These are phyloP conservation scores for Fraxinus albicans DNA, from an alignment of 305 asterid species.

Conservation along the genomic window DNA sequence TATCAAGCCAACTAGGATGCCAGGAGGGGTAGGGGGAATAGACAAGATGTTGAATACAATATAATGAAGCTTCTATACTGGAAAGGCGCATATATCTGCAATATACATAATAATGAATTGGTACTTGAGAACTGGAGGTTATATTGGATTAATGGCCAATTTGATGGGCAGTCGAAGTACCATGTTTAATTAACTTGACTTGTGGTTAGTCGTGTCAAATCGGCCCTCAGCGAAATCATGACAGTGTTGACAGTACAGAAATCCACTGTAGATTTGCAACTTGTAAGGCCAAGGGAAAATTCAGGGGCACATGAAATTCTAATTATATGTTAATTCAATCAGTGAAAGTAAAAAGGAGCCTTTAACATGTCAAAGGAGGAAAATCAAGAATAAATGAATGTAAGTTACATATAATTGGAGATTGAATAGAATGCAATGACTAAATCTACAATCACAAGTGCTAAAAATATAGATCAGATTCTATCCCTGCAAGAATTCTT, in stretches of 20 bases:
- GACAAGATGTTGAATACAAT: too few relatives aligned
- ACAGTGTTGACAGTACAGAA: neutral
- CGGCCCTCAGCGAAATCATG: neutral
- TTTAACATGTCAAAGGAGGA: slow-evolving; percentile 1
- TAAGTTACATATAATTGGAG: slow-evolving; percentile 23
- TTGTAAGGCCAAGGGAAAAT: neutral
- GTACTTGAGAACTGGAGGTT: too few relatives aligned
- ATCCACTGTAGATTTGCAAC: neutral
- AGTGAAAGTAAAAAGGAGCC: neutral
- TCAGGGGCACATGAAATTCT: neutral
- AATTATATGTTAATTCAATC: neutral
- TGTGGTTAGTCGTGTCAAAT: too few relatives aligned
- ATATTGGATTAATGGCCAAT: too few relatives aligned
- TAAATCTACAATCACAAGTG: slow-evolving; percentile 10
- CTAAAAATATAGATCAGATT: slow-evolving; percentile 1
- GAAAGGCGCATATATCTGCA: too few relatives aligned
- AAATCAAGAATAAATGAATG: slow-evolving; percentile 14
- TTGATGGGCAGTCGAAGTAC: too few relatives aligned
- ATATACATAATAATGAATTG: too few relatives aligned
- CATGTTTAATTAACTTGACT: too few relatives aligned
- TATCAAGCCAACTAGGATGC: too few relatives aligned
- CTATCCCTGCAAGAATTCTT: slow-evolving; percentile 21
- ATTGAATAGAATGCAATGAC: slow-evolving; percentile 14
- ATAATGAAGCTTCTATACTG: too few relatives aligned
- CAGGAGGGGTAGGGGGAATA: too few relatives aligned